phyloP scores from a whole-genome alignment of 495 filamentous ascomycete species.

The Coniosporium apollinis region DNA sequence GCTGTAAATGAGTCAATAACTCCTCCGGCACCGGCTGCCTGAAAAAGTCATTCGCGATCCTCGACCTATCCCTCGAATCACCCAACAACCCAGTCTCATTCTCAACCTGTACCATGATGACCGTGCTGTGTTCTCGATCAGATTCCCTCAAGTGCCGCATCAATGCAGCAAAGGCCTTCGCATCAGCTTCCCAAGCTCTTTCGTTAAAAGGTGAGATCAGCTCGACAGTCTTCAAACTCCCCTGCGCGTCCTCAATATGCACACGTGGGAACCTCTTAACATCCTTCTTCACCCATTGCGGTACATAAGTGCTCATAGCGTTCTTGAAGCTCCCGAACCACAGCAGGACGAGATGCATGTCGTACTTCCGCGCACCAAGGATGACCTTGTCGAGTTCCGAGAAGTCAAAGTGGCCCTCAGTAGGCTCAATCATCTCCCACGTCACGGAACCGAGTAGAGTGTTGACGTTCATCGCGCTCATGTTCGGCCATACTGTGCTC shows the following conservation, averaged over 20 bases:
- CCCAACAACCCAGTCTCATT: conserved; percentile 31
- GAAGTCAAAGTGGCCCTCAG: conserved; percentile 30
- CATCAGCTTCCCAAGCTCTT: conserved; percentile 22
- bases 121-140: conserved; percentile 26
- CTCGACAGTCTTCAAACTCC: conserved; percentile 15
- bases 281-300: conserved; percentile 30
- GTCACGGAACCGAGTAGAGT: conserved; percentile 34
- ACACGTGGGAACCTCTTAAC: conserved; percentile 27
- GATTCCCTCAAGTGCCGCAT: conserved; percentile 26
- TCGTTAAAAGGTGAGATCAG: conserved; percentile 10
- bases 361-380: conserved; percentile 23
- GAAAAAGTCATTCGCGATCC: conserved; percentile 23
- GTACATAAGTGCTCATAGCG: conserved; percentile 28
- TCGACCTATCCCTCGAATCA: conserved; percentile 28
- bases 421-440: conserved; percentile 34
- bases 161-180: conserved; percentile 23
- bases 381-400: conserved; percentile 28
- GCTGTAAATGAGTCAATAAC: too few species aligned
- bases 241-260: conserved; percentile 19
- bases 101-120: conserved; percentile 37
- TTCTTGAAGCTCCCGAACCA: conserved; percentile 39
- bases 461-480: conserved; percentile 28
- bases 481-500: conserved; percentile 27
- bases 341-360: conserved; percentile 28
- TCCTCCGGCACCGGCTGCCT: conserved; percentile 20